phyloP scores from a whole-genome alignment of 75 land plant species.

The Chamaecyparis obtusa region DNA sequence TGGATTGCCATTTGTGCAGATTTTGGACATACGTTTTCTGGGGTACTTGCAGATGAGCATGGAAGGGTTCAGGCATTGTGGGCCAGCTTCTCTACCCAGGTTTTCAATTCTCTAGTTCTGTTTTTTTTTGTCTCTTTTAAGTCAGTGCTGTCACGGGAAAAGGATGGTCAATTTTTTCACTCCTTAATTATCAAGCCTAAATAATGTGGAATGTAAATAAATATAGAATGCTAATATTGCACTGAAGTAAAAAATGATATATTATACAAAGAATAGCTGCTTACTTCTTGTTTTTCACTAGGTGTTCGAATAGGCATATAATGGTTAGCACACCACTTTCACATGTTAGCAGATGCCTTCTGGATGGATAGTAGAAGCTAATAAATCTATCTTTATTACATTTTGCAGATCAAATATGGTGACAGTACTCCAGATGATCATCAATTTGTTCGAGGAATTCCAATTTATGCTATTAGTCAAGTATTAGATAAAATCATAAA shows the following conservation, averaged over 20 bases:
- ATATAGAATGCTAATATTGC: neutral
- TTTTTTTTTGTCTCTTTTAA: neutral
- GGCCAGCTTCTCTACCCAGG: constrained; percentile 99
- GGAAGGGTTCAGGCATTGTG: constrained; percentile 93
- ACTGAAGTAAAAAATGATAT: neutral
- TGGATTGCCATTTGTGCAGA: constrained; percentile 32
- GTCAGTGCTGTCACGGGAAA: neutral
- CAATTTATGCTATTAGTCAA: constrained; percentile 76
- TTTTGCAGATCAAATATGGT: constrained; percentile 70
- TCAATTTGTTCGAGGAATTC: constrained; percentile 92
- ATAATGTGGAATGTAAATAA: neutral
- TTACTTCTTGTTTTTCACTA: neutral
- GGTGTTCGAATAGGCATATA: neutral
- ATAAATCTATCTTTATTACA: neutral
- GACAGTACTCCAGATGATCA: constrained; percentile 78
- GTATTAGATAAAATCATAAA: constrained; percentile 76
- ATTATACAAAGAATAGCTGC: neutral
- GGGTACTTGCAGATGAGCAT: constrained; percentile 83
- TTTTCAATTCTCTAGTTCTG: constrained; percentile 14
- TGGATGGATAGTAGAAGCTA: neutral
- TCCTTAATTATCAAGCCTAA: neutral
- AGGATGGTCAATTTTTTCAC: too few relatives aligned
- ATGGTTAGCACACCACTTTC: neutral
- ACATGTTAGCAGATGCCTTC: neutral
- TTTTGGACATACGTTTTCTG: constrained; percentile 92